Percentiles rank a stretch among this genome's conserved stretches.
Evolutionary conservation across 2,329 filamentous ascomycete genomes (phyloP).

Genomic region (Akanthomyces muscarius): DNA sequence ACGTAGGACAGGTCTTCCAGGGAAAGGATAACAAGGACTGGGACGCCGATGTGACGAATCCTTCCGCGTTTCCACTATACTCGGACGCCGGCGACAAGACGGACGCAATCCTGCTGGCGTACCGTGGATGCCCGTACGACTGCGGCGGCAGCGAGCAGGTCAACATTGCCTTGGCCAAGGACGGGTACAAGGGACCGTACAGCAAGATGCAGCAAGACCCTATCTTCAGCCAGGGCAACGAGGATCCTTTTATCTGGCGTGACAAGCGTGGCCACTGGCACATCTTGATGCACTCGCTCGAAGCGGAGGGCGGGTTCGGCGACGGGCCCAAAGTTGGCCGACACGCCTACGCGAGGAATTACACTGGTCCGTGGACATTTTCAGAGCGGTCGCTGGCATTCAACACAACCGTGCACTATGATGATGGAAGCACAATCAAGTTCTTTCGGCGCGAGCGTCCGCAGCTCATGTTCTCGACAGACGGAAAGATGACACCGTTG

Average conservation of each 20-base stretch:
- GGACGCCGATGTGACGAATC: constrained; percentile 37
- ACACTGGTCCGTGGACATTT: constrained; percentile 29
- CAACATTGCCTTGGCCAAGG: constrained; percentile 21
- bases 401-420: constrained; percentile 29
- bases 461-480: constrained; percentile 45
- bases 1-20: constrained; percentile 20
- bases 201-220: constrained; percentile 20
- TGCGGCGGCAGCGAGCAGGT: constrained; percentile 21
- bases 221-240: constrained; percentile 21
- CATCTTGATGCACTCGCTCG: constrained; percentile 31
- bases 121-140: constrained; percentile 22
- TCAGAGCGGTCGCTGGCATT: constrained; percentile 26
- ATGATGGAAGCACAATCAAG: constrained; percentile 36
- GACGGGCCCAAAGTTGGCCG: constrained; percentile 26
- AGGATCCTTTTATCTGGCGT: constrained; percentile 33
- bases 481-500: constrained; percentile 42
- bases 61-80: constrained; percentile 37
- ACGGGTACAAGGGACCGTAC: constrained; percentile 20
- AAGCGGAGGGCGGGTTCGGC: constrained; percentile 25
- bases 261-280: constrained; percentile 32
- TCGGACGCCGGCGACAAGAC: neutral
- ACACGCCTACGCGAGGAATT: constrained; percentile 27
- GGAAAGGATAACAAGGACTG: constrained; percentile 20
- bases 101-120: constrained; percentile 22
- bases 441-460: constrained; percentile 44